These are phyloP conservation scores for Gaeumannomyces tritici DNA, from an alignment of 2,329 filamentous ascomycete species.

Conservation along the genomic window DNA sequence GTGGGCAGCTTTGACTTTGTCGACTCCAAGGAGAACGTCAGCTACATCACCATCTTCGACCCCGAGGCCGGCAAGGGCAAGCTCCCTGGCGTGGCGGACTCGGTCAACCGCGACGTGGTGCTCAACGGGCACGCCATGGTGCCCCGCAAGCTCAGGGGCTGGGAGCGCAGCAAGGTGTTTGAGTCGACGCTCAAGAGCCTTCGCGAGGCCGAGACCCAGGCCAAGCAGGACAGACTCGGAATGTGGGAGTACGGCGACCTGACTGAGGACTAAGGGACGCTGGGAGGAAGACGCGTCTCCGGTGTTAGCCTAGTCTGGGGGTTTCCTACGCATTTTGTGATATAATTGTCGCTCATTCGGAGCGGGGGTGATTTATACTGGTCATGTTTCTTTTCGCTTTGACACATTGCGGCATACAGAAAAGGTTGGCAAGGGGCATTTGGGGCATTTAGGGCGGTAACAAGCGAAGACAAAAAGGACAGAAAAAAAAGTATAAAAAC, in stretches of 20 bases:
- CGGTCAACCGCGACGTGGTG: slow-evolving; percentile 82
- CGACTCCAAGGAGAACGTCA: slow-evolving; percentile 65
- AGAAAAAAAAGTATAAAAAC: too few relatives aligned
- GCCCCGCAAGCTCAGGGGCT: slow-evolving; percentile 80
- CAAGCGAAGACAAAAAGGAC: neutral
- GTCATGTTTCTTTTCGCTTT: neutral
- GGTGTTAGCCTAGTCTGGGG: too few relatives aligned
- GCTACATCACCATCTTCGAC: slow-evolving; percentile 85
- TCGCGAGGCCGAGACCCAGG: slow-evolving; percentile 63
- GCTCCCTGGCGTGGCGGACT: slow-evolving; percentile 47
- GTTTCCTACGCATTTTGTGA: neutral
- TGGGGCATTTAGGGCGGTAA: neutral
- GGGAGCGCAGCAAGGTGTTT: slow-evolving; percentile 68
- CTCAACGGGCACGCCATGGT: slow-evolving; percentile 83
- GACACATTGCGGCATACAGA: neutral
- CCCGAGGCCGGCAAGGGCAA: slow-evolving; percentile 49
- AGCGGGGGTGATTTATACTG: neutral
- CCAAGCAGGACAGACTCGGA: slow-evolving; percentile 70
- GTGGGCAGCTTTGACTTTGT: slow-evolving; percentile 88
- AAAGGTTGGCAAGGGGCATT: neutral
- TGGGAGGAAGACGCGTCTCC: neutral
- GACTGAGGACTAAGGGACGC: slow-evolving; percentile 64
- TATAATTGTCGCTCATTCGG: slow-evolving; percentile 2
- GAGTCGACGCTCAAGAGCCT: slow-evolving; percentile 62
- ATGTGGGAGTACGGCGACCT: slow-evolving; percentile 99